A percentile compares a stretch with the other conserved stretches of the same genome.
These are phyloP conservation scores for Lactarius akahatsu DNA, from an alignment of 768 basidiomycete species.

Conservation along the genomic window DNA sequence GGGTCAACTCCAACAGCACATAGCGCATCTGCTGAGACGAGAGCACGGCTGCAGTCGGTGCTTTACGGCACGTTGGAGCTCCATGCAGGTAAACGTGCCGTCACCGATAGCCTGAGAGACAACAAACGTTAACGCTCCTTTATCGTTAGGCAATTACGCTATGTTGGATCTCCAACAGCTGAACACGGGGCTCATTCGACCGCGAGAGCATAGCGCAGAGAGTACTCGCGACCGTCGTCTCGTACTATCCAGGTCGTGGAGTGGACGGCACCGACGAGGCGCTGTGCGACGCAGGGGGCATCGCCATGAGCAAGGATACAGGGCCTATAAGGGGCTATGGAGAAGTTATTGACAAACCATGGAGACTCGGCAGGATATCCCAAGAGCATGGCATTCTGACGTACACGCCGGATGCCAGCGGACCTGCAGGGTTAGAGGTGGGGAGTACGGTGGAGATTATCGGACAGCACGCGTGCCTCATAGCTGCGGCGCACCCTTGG, in stretches of 20 bases:
- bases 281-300: conserved; percentile 78
- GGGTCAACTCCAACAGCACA: conserved; percentile 90
- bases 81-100: conserved; percentile 57
- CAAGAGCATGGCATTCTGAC: conserved; percentile 80
- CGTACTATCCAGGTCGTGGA: conserved; percentile 74
- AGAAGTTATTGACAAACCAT: conserved; percentile 62
- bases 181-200: conserved; percentile 68
- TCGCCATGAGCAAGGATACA: conserved; percentile 86
- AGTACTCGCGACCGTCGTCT: conserved; percentile 71
- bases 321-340: conserved; percentile 74
- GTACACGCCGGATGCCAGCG: conserved; percentile 32
- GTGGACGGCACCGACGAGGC: conserved; percentile 65
- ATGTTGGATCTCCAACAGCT: conserved; percentile 83
- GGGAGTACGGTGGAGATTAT: conserved; percentile 70
- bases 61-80: conserved; percentile 69
- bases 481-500: conserved; percentile 77
- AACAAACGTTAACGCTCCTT: background rate
- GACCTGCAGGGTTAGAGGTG: conserved; percentile 42
- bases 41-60: conserved; percentile 43
- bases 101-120: conserved; percentile 8
- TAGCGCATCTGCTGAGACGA: conserved; percentile 58
- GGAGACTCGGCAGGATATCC: conserved; percentile 63
- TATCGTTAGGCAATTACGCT: conserved; percentile 68
- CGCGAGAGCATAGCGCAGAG: conserved; percentile 57
- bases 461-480: conserved; percentile 85